A percentile compares a stretch with the other conserved stretches of the same genome.
phyloP scores from a whole-genome alignment of 495 filamentous ascomycete genomes.

The Chaetomium fimeti region DNA sequence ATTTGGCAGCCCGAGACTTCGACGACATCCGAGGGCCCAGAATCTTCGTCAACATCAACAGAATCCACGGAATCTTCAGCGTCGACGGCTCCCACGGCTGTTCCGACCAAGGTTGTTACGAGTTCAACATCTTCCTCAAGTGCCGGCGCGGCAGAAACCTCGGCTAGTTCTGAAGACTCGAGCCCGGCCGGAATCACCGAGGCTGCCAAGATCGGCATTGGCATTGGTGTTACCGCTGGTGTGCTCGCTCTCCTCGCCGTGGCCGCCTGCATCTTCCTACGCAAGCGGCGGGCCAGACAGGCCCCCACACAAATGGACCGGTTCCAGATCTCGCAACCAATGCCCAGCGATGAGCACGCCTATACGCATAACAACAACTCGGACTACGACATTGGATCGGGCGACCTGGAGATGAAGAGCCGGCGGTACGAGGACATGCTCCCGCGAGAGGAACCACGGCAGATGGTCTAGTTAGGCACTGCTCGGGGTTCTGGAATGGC shows the following conservation, averaged over 20 bases:
- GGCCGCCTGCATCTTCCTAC: conserved; percentile 32
- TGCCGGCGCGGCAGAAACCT: conserved; percentile 15
- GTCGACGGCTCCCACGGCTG: conserved; percentile 2
- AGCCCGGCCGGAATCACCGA: conserved; percentile 30
- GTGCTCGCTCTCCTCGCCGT: conserved; percentile 34
- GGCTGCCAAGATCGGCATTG: conserved; percentile 47
- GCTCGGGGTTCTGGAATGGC: not conserved
- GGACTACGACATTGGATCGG: conserved; percentile 31
- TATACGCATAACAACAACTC: conserved; percentile 36
- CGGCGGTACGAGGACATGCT: conserved; percentile 50
- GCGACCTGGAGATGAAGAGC: conserved; percentile 43
- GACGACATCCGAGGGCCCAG: not conserved
- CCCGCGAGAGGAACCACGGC: conserved; percentile 41
- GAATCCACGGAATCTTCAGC: not conserved
- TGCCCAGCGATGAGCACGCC: conserved; percentile 38
- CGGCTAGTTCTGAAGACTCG: conserved; percentile 24
- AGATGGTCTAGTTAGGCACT: conserved; percentile 42
- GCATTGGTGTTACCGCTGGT: conserved; percentile 40
- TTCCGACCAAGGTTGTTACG: conserved; percentile 16
- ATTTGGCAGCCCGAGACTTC: not conserved
- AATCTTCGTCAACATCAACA: not conserved
- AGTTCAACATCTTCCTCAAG: conserved; percentile 14
- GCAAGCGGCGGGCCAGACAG: conserved; percentile 31
- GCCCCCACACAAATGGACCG: conserved; percentile 15
- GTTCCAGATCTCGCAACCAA: conserved; percentile 47